Conservation (phyloP, 495 filamentous ascomycete genomes). For the Xylaria palmicola region DNA sequence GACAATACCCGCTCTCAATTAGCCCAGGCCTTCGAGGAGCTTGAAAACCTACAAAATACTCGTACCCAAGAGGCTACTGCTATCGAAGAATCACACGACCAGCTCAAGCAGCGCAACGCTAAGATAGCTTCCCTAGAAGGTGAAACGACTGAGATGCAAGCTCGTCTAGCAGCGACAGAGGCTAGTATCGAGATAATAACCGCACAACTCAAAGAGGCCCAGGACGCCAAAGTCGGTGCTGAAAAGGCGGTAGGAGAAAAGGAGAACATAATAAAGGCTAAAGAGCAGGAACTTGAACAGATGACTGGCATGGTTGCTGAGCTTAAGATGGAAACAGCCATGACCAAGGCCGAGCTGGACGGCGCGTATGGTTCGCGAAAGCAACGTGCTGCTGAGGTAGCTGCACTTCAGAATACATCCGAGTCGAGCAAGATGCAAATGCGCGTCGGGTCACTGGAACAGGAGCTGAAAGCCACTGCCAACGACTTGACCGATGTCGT, state of each 20-base stretch:
- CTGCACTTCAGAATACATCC: slow-evolving; percentile 62
- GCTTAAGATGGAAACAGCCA: slow-evolving; percentile 84
- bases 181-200: slow-evolving; percentile 34
- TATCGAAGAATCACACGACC: slow-evolving; percentile 42
- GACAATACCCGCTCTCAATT: slow-evolving; percentile 44
- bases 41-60: slow-evolving; percentile 45
- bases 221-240: slow-evolving; percentile 34
- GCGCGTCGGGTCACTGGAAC: slow-evolving; percentile 65
- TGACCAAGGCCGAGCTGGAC: slow-evolving; percentile 92
- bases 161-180: slow-evolving; percentile 36
- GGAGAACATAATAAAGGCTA: slow-evolving; percentile 45
- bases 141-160: slow-evolving; percentile 39
- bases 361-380: slow-evolving; percentile 81
- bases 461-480: slow-evolving; percentile 78
- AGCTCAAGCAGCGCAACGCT: slow-evolving; percentile 50
- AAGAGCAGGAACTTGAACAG: slow-evolving; percentile 66
- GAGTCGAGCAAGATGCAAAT: slow-evolving; percentile 65
- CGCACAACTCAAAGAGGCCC: slow-evolving; percentile 35
- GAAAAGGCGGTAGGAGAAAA: slow-evolving; percentile 37
- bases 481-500: slow-evolving; percentile 86
- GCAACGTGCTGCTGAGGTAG: slow-evolving; percentile 74
- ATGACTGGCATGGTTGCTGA: slow-evolving; percentile 81
- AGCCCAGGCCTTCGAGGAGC: slow-evolving; percentile 51
- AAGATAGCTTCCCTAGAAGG: slow-evolving; percentile 49
- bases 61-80: slow-evolving; percentile 35